Base-by-base conservation (phyloP, 306 rosid genomes). In the Gastrolobium bilobum region DNA sequence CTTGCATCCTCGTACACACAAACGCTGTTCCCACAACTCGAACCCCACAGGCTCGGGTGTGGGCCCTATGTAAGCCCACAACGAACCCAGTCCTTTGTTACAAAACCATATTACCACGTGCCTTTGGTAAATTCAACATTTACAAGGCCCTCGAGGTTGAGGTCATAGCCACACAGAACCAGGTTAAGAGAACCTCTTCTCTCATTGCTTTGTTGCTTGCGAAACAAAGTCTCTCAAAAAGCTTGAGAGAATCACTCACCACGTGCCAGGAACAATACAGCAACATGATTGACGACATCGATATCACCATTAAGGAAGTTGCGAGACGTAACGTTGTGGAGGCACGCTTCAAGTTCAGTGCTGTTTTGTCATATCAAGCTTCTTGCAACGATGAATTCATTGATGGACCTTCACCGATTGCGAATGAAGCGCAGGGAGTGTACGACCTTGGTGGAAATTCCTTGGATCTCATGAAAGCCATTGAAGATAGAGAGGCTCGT, bases 271-370 rank as follows among this genome's bases (percentile, higher is more conserved):
- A 67, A 0, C 81, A 67, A 3, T 81, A 29, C 62, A 1, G 0
- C 0, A 38, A 0, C 33, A 67, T 81, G 0, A 1, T 39, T 0
- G 77, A 47, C 1, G 0, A 47, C 4, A 3, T 74, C 3, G 2
- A 4, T 0, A 14, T 11, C 0, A 0, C 57, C 5, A 0, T 14
- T 0, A 1, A 3, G 1, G 1, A 0, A 0, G 34, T 59, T 1
- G 4, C 6, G 0, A 0, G 0, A 0, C 65, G 71, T 3, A 0
- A 48, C n/a, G 66, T 2, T 0, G 3, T 0, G 0, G 85, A 81
- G 34, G 57, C 66, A 0, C 15, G 15, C 0, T 38, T 29, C 26
- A 6, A 61, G 62, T 29, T 79, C 34, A 60, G 73, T 14, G 47
- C 39, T 0, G 64, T 70, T 2, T 0, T 79, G 0, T 71, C 83